Base-by-base conservation (phyloP, 805 yeast species). In the Maudiozyma serrabonitensis region DNA sequence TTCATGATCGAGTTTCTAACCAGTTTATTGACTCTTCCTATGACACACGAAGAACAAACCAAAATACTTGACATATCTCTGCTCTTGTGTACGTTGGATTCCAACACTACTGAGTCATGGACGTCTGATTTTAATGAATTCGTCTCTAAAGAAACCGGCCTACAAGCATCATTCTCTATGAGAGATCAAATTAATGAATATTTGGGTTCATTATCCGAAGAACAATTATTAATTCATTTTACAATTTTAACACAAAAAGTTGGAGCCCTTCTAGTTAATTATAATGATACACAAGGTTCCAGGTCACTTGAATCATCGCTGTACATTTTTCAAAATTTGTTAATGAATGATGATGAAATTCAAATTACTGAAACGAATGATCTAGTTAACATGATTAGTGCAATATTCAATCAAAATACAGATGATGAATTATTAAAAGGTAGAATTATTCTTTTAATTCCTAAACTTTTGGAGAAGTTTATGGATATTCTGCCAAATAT, bases 111-210 rank as follows among this genome's bases (percentile, higher is more conserved):
- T 35, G 75, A 73, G 4, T 54, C 53, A n/a, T 86, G 82, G 73
- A 62, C 65, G 3, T 70, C 68, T 2, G 90, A 89, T 59, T 76
- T 80, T 59, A 87, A 89, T 58, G 66, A 64, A 3, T 88, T 79
- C 62, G 85, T 87, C 6, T 77, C 89, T 2, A 83, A 79, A 35
- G 89, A 86, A 50, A 73, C 87, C 1, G 96, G 88, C 1, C 72
- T 89, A 32, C 68, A 82, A 0, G 68, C 81, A 0, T 77, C 75
- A 5, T 65, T 67, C 9, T 64, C 75, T 2, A 75, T 82, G 0
- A 75, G 98, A 47, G 84, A 81, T 45, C 75, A 84, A 0, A 69
- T 82, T 0, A 70, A 72, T 26, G 87, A 82, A 28, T 75, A 79
- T 34, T 54, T 86, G 5, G 66, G 76, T 0, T 81, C 79, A 19